These are phyloP conservation scores for Cladorrhinum sp. DNA, from an alignment of 2,329 filamentous ascomycete species.

Conservation along the genomic window DNA sequence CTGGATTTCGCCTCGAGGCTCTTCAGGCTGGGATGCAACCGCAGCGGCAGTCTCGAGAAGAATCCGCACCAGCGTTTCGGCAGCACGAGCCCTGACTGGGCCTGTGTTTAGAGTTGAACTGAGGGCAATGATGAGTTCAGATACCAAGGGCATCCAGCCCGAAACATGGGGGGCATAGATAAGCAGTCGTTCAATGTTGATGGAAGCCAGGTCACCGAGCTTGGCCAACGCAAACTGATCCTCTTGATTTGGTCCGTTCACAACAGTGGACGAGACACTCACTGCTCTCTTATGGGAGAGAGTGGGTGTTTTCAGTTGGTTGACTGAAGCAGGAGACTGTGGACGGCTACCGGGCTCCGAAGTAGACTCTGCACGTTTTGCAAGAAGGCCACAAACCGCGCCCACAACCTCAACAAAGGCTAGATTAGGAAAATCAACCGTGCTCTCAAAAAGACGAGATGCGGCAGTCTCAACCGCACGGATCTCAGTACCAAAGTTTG, in stretches of 20 bases:
- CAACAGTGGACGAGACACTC: conserved; percentile 45
- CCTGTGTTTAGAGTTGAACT: conserved; percentile 46
- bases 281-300: conserved; percentile 43
- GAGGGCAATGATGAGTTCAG: conserved; percentile 52
- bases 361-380: conserved; percentile 33
- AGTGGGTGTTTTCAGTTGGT: conserved; percentile 36
- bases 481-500: conserved; percentile 76
- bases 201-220: conserved; percentile 66
- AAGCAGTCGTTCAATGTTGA: conserved; percentile 73
- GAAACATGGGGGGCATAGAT: conserved; percentile 63
- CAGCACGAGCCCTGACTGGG: conserved; percentile 57
- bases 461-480: conserved; percentile 86
- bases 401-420: conserved; percentile 75
- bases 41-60: conserved; percentile 56
- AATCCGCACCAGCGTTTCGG: conserved; percentile 60
- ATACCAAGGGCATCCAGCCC: conserved; percentile 70
- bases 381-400: conserved; percentile 71
- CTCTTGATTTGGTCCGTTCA: conserved; percentile 55
- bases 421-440: conserved; percentile 80
- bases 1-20: conserved; percentile 61
- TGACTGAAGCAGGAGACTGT: conserved; percentile 35
- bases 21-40: conserved; percentile 50
- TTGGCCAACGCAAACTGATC: conserved; percentile 69
- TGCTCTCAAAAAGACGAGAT: conserved; percentile 84
- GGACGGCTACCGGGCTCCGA: conserved; percentile 35